Conservation (phyloP, 495 filamentous ascomycete genomes). For the Lepraria neglecta region DNA sequence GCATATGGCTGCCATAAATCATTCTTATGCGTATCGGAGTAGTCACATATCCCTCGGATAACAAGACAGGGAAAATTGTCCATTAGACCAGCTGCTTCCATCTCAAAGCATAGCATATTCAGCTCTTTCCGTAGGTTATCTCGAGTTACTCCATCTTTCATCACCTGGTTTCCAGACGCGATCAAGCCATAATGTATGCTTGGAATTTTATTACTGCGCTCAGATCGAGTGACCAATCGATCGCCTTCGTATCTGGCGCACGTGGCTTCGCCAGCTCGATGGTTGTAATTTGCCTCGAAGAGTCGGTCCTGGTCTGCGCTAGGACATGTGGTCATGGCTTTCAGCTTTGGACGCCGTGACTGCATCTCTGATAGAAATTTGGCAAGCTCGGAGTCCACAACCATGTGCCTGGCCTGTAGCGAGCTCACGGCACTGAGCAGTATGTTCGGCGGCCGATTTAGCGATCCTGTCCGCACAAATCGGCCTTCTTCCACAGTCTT, state of each 20-base stretch:
- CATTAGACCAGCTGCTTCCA: conserved; percentile 43
- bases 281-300: neutral
- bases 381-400: neutral
- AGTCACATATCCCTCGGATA: conserved; percentile 32
- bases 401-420: neutral
- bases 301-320: neutral
- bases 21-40: conserved; percentile 34
- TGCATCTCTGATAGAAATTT: neutral
- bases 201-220: neutral
- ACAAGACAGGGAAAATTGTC: conserved; percentile 34
- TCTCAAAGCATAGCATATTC: conserved; percentile 34
- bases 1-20: conserved; percentile 37
- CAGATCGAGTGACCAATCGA: neutral
- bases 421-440: conserved; percentile 29
- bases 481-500: conserved; percentile 30
- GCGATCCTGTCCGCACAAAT: conserved; percentile 33
- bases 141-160: conserved; percentile 31
- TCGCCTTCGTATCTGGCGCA: neutral
- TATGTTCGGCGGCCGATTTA: conserved; percentile 33
- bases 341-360: neutral
- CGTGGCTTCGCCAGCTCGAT: neutral
- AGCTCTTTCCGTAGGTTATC: conserved; percentile 29
- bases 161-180: conserved; percentile 33
- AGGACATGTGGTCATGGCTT: neutral
- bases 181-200: neutral